Percentiles rank a stretch among this genome's conserved stretches.
These are phyloP conservation scores for Penicillium tannophilum DNA, from an alignment of 495 filamentous ascomycete genomes.

Conservation along the genomic window DNA sequence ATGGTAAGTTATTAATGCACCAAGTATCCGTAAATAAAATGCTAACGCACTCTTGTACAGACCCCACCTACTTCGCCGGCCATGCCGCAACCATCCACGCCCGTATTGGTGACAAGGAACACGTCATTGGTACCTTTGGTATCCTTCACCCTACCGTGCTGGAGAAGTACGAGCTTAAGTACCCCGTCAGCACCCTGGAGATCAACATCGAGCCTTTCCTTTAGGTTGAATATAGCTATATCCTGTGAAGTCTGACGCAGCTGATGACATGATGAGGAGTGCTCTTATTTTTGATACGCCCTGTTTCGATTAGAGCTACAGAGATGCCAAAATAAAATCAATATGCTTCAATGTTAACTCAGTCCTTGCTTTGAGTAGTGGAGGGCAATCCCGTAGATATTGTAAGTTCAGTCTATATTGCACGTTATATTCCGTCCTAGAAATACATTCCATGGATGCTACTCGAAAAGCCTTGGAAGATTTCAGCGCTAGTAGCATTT, in stretches of 20 bases:
- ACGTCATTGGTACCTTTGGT: constrained; percentile 82
- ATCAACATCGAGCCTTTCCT: constrained; percentile 95
- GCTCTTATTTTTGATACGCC: constrained; percentile 15
- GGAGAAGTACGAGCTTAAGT: constrained; percentile 91
- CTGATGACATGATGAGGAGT: constrained; percentile 30
- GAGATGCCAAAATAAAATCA: constrained; percentile 25
- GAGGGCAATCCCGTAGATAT: too few species aligned
- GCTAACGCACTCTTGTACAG: constrained; percentile 35
- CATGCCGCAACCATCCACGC: constrained; percentile 83
- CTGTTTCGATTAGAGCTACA: constrained; percentile 24
- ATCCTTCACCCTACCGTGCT: constrained; percentile 91
- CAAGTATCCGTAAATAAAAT: background rate
- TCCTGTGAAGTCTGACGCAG: constrained; percentile 16
- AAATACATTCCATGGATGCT: too few species aligned
- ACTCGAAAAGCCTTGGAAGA: too few species aligned
- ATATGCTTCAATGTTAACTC: background rate
- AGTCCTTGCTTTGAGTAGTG: too few species aligned
- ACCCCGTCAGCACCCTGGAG: constrained; percentile 93
- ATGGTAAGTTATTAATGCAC: constrained; percentile 56
- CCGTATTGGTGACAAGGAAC: constrained; percentile 67
- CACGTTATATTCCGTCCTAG: too few species aligned
- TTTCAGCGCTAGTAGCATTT: too few species aligned
- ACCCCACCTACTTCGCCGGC: constrained; percentile 88
- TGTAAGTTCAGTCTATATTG: too few species aligned
- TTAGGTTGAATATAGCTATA: constrained; percentile 37